Conservation (phyloP, 1,284 basidiomycete species). For the Cutaneotrichosporon cyanovorans region DNA sequence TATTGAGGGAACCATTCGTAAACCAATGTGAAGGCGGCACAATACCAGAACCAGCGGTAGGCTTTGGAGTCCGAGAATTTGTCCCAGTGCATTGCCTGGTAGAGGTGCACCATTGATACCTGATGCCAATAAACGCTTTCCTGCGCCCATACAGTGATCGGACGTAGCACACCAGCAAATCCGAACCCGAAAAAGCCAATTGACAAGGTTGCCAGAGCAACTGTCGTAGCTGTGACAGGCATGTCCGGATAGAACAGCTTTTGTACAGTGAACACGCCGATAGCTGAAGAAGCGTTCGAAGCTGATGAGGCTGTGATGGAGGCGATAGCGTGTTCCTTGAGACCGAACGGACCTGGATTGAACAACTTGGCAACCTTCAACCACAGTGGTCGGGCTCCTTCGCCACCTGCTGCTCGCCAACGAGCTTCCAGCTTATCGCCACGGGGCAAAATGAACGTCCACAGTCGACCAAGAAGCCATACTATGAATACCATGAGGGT, state of each 20-base stretch:
- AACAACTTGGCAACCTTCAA: constrained; percentile 47
- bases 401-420: constrained; percentile 45
- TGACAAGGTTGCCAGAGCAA: constrained; percentile 58
- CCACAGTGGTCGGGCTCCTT: constrained; percentile 3
- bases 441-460: constrained; percentile 45
- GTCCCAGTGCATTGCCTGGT: constrained; percentile 32
- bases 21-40: constrained; percentile 16
- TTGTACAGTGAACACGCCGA: constrained; percentile 58
- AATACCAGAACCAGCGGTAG: constrained; percentile 56
- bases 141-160: constrained; percentile 6
- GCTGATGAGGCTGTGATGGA: constrained; percentile 58
- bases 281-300: constrained; percentile 51
- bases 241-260: constrained; percentile 54
- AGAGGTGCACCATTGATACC: constrained; percentile 28
- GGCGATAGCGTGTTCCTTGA: constrained; percentile 59
- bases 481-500: too few species aligned
- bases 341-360: constrained; percentile 55
- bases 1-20: constrained; percentile 49
- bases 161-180: constrained; percentile 44
- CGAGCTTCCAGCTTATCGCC: constrained; percentile 47
- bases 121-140: constrained; percentile 42
- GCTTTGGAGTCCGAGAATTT: constrained; percentile 51
- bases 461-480: too few species aligned
- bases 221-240: constrained; percentile 53
- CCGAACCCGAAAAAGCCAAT: constrained; percentile 62